phyloP scores from a whole-genome alignment of 257 asterid species.

The Solanum gandarillasii region DNA sequence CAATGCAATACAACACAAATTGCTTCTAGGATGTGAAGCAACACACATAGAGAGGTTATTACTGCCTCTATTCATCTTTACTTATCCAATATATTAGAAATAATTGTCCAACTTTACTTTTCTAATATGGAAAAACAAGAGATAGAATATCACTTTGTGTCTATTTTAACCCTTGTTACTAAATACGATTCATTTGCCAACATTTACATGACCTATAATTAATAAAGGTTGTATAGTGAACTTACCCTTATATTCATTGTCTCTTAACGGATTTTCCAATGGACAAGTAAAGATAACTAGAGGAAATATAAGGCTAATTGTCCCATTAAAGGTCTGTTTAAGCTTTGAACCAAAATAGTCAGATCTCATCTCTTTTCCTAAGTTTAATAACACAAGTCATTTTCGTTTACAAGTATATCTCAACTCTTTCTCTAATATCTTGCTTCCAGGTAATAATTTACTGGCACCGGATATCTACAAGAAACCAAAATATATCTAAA shows the following conservation, averaged over 20 bases:
- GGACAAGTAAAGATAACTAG: neutral
- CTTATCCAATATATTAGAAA: neutral
- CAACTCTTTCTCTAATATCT: neutral
- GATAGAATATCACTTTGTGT: neutral
- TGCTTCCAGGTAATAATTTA: neutral
- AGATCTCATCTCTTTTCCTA: neutral
- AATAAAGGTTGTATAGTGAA: neutral
- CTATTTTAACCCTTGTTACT: neutral
- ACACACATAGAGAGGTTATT: neutral
- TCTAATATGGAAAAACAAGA: neutral
- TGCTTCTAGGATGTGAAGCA: neutral
- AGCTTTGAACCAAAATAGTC: neutral
- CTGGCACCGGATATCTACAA: neutral
- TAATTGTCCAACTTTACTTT: neutral
- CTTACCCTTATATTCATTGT: neutral
- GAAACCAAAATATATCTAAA: neutral
- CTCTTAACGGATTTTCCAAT: too few relatives aligned
- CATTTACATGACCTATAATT: neutral
- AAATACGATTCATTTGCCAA: neutral
- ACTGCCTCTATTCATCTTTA: neutral
- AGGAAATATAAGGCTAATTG: too few relatives aligned
- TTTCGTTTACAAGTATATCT: neutral
- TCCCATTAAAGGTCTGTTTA: neutral
- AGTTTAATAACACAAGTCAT: neutral
- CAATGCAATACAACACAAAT: neutral